Percentiles rank a stretch among this genome's conserved stretches.
Conservation (phyloP, 345 rosid species). For the Boechera retrofracta region DNA sequence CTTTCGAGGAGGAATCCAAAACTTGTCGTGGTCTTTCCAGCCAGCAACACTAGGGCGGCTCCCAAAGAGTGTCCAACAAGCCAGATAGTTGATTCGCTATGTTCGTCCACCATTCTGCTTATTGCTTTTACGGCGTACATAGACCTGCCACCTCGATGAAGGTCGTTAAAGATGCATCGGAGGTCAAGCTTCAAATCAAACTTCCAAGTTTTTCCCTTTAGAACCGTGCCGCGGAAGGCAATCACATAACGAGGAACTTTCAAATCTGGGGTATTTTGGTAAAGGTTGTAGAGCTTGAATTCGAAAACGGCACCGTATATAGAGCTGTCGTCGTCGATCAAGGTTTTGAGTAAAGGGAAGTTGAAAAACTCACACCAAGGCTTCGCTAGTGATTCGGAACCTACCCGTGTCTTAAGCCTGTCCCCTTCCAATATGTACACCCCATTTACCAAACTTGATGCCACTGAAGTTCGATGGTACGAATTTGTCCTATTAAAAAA, state of each 20-base stretch:
- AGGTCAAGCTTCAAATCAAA: conserved; percentile 50
- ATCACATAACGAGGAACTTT: conserved; percentile 53
- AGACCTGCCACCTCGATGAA: conserved; percentile 50
- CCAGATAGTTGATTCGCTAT: conserved; percentile 50
- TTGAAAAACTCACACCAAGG: conserved; percentile 68
- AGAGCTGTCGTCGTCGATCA: conserved; percentile 57
- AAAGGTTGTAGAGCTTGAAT: conserved; percentile 14
- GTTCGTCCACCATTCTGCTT: conserved; percentile 26
- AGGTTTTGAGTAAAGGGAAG: conserved; percentile 47
- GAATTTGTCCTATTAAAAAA: conserved; percentile 44
- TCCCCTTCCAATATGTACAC: conserved; percentile 55
- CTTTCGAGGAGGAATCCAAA: no score
- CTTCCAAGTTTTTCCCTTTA: conserved; percentile 26
- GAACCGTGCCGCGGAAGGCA: conserved; percentile 65
- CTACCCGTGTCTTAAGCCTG: conserved; percentile 48
- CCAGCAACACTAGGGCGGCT: no score
- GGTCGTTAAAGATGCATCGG: conserved; percentile 43
- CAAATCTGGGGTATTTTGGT: neutral
- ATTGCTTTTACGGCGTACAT: conserved; percentile 50
- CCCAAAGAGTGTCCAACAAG: neutral
- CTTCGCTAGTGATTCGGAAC: conserved; percentile 45
- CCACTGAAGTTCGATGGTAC: conserved; percentile 52
- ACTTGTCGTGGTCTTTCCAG: no score
- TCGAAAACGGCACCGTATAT: conserved; percentile 66
- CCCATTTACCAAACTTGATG: conserved; percentile 58